Evolutionary conservation across 1,284 basidiomycete genomes (phyloP).

Genomic region (Tilletiopsis washingtonensis): DNA sequence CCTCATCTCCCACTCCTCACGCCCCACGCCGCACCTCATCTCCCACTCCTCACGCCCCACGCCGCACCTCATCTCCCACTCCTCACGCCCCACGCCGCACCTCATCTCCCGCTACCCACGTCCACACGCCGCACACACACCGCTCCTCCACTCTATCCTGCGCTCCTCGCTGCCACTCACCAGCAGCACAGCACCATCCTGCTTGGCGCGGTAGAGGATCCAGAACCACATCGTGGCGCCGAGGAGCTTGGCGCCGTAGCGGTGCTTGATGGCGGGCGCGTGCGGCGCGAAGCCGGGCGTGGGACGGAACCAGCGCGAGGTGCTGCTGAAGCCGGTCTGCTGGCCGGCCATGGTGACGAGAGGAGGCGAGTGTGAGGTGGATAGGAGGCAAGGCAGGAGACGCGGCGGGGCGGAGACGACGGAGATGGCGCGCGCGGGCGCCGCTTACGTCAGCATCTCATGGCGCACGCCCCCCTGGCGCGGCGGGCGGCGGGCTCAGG

Average conservation of each 20-base stretch:
- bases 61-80: neutral
- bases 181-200: constrained; percentile 44
- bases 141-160: neutral
- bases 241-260: constrained; percentile 36
- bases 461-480: too few species aligned
- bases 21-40: neutral
- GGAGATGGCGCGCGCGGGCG: too few species aligned
- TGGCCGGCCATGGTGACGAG: neutral
- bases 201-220: constrained; percentile 44
- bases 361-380: too few species aligned
- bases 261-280: constrained; percentile 37
- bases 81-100: neutral
- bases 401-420: too few species aligned
- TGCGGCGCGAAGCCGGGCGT: constrained; percentile 41
- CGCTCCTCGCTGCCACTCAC: constrained; percentile 19
- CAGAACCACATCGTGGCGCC: constrained; percentile 47
- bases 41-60: neutral
- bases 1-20: neutral
- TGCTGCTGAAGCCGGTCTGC: neutral
- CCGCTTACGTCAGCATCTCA: too few species aligned
- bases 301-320: constrained; percentile 31
- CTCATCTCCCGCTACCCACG: neutral
- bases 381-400: too few species aligned
- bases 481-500: too few species aligned
- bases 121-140: neutral